A percentile compares a stretch with the other conserved stretches of the same genome.
These are phyloP conservation scores for Thielaviopsis euricoi DNA, from an alignment of 2,329 filamentous ascomycete species.

Conservation along the genomic window DNA sequence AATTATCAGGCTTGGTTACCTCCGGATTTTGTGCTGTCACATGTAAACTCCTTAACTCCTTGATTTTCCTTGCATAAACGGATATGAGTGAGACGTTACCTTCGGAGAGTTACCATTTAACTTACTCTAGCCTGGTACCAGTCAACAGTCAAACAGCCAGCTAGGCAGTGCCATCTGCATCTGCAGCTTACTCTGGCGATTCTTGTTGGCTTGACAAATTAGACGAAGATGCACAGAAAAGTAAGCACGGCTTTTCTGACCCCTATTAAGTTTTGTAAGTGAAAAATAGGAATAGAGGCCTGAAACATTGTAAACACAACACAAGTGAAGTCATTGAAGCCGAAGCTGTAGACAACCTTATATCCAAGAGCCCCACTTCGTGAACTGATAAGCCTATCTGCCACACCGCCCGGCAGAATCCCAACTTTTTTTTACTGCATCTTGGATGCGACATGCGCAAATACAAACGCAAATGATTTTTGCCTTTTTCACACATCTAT, in stretches of 20 bases:
- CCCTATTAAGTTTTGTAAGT: background rate
- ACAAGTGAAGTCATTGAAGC: background rate
- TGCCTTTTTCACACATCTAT: background rate
- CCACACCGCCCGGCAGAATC: constrained; percentile 11
- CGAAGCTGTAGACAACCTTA: no score
- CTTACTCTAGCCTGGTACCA: no score
- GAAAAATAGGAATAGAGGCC: background rate
- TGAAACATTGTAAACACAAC: background rate
- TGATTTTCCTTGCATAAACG: no score
- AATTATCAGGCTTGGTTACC: background rate
- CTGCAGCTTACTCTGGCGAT: background rate
- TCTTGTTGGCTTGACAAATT: background rate
- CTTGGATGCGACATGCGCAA: background rate
- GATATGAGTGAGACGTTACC: background rate
- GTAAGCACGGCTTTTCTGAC: background rate
- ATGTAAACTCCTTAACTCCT: no score
- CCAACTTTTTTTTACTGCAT: constrained; percentile 2
- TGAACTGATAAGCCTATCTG: constrained; percentile 3
- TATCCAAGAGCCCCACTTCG: background rate
- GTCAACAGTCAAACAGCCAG: no score
- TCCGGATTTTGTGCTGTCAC: no score
- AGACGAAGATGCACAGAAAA: background rate
- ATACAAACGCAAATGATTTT: background rate
- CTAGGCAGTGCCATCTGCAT: no score
- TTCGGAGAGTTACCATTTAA: background rate